Conservation (phyloP, 306 rosid genomes). For the Boehmeria nivea region DNA sequence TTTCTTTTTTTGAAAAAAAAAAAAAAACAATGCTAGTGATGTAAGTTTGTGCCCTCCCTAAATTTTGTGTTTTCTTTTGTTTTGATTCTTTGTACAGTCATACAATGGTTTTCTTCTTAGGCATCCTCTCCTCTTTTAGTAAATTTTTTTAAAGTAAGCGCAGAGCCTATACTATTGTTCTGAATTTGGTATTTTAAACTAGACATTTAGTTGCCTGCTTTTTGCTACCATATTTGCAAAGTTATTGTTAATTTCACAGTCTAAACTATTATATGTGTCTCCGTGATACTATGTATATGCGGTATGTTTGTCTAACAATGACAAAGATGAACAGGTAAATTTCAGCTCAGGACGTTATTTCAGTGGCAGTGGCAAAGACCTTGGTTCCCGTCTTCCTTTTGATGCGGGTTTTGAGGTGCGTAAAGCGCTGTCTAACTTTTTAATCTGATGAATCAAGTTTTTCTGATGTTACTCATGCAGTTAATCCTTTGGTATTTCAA, state of each 20-base stretch:
- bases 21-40: too few species aligned
- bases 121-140: too few species aligned
- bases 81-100: conserved; percentile 5
- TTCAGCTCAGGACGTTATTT: conserved; percentile 96
- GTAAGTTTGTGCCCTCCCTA: too few species aligned
- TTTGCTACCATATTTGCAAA: neutral
- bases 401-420: conserved; percentile 98
- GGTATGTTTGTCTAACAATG: conserved; percentile 24
- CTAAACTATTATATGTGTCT: too few species aligned
- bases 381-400: conserved; percentile 66
- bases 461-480: neutral
- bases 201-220: too few species aligned
- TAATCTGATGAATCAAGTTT: neutral
- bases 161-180: too few species aligned
- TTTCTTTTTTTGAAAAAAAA: too few species aligned
- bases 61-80: neutral
- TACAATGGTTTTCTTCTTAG: too few species aligned
- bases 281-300: too few species aligned
- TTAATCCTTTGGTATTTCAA: neutral
- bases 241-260: too few species aligned
- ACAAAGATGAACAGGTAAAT: conserved; percentile 59
- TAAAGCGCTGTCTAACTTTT: conserved; percentile 12
- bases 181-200: too few species aligned
- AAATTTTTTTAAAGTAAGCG: too few species aligned
- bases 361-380: conserved; percentile 43